Conservation (phyloP, 1,284 basidiomycete genomes). For the Hemileia vastatrix region DNA sequence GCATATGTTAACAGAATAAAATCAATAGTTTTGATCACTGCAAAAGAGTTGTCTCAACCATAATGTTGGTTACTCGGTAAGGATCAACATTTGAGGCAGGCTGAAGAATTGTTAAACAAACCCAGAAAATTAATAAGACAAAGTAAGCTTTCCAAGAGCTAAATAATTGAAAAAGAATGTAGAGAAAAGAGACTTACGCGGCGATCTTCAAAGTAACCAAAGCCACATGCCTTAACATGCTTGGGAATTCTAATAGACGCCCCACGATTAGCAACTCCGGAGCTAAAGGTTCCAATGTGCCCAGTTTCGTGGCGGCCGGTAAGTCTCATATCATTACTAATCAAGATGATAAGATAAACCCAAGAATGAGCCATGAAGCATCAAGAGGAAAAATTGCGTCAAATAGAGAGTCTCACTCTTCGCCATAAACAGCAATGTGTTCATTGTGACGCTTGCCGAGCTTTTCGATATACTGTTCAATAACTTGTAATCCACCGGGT, state of each 20-base stretch:
- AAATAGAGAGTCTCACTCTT: slow-evolving; percentile 19
- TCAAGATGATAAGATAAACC: neutral
- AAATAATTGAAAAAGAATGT: neutral
- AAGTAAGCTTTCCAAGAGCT: neutral
- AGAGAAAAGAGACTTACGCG: slow-evolving; percentile 1
- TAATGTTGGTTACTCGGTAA: slow-evolving; percentile 55
- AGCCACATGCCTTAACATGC: slow-evolving; percentile 81
- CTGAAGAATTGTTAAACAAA: slow-evolving; percentile 63
- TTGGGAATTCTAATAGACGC: slow-evolving; percentile 62
- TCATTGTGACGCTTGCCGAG: slow-evolving; percentile 47
- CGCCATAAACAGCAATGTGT: slow-evolving; percentile 79
- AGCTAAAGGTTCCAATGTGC: slow-evolving; percentile 83
- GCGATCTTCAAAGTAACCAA: slow-evolving; percentile 74
- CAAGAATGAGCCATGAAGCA: slow-evolving; percentile 46
- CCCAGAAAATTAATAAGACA: neutral
- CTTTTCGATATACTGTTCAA: slow-evolving; percentile 77
- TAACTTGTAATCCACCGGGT: slow-evolving; percentile 82
- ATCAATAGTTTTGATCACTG: too few relatives aligned
- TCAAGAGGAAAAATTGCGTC: neutral
- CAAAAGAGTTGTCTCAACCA: slow-evolving; percentile 74
- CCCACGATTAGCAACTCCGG: slow-evolving; percentile 94
- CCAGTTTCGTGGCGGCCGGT: slow-evolving; percentile 95
- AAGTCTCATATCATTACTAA: slow-evolving; percentile 81
- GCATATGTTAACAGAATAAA: too few relatives aligned
- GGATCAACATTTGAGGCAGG: slow-evolving; percentile 94